A percentile compares a stretch with the other conserved stretches of the same genome.
phyloP scores from a whole-genome alignment of 108 stramenopile species.

The Conticribra guillardii region DNA sequence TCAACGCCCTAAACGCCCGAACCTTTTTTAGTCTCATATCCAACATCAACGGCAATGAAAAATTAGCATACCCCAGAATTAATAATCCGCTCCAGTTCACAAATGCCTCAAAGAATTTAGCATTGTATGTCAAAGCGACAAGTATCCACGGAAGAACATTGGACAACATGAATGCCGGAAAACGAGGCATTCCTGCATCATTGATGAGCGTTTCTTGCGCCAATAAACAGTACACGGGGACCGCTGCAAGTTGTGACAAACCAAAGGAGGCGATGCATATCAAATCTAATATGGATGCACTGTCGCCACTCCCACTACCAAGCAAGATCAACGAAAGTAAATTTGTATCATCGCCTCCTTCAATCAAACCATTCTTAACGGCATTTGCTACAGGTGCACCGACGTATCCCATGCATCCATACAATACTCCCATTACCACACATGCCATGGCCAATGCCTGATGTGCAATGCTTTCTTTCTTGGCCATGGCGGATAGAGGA shows the following conservation, averaged over 20 bases:
- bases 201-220: constrained; percentile 42
- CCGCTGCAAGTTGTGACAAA: constrained; percentile 24
- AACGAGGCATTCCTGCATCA: constrained; percentile 29
- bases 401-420: constrained; percentile 20
- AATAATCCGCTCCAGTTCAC: constrained; percentile 43
- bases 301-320: constrained; percentile 12
- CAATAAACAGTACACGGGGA: constrained; percentile 42
- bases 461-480: constrained; percentile 27
- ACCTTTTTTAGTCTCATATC: constrained; percentile 37
- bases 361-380: constrained; percentile 31
- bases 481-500: constrained; percentile 28
- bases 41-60: constrained; percentile 33
- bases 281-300: constrained; percentile 31
- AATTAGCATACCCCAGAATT: constrained; percentile 44
- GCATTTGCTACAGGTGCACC: constrained; percentile 41
- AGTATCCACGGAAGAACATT: constrained; percentile 44
- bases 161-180: constrained; percentile 28
- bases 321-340: constrained; percentile 33
- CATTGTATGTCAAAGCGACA: constrained; percentile 47
- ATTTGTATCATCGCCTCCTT: constrained; percentile 40
- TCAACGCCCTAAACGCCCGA: constrained; percentile 1
- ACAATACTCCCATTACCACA: constrained; percentile 37
- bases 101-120: constrained; percentile 44
- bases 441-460: constrained; percentile 38
- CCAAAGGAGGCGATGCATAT: constrained; percentile 31